Conservation (phyloP, 2,329 filamentous ascomycete species). For the Leptographium flavum region DNA sequence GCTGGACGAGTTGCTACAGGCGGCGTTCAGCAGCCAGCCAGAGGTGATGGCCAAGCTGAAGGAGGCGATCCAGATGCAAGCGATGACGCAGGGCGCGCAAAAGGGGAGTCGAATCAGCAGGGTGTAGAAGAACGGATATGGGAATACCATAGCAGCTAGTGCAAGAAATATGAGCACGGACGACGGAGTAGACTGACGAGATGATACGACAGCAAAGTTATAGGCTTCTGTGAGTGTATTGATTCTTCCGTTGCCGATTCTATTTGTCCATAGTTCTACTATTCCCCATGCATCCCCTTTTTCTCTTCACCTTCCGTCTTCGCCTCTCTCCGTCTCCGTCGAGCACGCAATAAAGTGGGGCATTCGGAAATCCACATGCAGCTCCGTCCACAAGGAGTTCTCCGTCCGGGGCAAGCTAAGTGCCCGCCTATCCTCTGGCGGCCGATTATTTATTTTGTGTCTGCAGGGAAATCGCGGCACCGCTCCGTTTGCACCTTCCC, state of each 20-base stretch:
- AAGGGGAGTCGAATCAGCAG: conserved; percentile 9
- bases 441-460: background rate
- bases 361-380: background rate
- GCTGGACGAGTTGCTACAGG: conserved; percentile 39
- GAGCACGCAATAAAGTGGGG: conserved; percentile 1
- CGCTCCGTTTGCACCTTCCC: background rate
- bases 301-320: no score
- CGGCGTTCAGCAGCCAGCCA: conserved; percentile 43
- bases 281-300: no score
- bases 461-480: background rate
- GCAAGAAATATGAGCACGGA: no score
- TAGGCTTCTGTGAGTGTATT: no score
- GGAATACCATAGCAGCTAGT: background rate
- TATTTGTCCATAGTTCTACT: no score
- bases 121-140: conserved; percentile 1
- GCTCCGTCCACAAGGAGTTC: no score
- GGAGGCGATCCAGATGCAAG: conserved; percentile 44
- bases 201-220: no score
- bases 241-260: no score
- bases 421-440: background rate
- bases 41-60: conserved; percentile 46
- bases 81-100: conserved; percentile 33
- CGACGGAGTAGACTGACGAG: no score
- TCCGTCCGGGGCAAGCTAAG: background rate
- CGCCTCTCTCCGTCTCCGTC: background rate